These are phyloP conservation scores for Dillenia suffruticosa DNA, from an alignment of 164 flowering plant species.

Conservation along the genomic window DNA sequence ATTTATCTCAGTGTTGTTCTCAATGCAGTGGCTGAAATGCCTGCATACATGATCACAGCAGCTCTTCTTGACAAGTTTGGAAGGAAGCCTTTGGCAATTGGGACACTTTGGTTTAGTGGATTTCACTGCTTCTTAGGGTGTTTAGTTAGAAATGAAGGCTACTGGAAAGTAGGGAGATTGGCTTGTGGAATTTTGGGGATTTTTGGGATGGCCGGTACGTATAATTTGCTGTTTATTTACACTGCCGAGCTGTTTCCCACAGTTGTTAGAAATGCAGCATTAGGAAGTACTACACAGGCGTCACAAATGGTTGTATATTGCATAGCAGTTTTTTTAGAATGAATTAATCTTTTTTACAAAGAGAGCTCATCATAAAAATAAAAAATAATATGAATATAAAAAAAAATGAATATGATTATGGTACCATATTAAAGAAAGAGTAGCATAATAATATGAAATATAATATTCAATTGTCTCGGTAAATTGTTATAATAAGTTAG, in stretches of 20 bases:
- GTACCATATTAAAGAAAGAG: no score
- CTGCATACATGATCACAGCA: slow-evolving; percentile 74
- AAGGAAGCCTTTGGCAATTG: slow-evolving; percentile 62
- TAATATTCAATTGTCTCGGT: no score
- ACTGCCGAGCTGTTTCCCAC: slow-evolving; percentile 89
- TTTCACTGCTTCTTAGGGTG: slow-evolving; percentile 58
- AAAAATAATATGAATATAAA: no score
- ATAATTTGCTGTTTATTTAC: slow-evolving; percentile 75
- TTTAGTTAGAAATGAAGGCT: slow-evolving; percentile 21
- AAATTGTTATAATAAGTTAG: no score
- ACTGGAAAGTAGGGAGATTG: slow-evolving; percentile 52
- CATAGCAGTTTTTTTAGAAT: no score
- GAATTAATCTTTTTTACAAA: no score
- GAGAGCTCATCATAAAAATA: not conserved
- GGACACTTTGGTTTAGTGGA: slow-evolving; percentile 79
- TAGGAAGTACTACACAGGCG: slow-evolving; percentile 82
- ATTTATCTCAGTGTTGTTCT: slow-evolving; percentile 64
- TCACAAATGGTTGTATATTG: slow-evolving; percentile 85
- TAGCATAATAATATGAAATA: no score
- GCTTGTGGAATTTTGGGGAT: slow-evolving; percentile 73
- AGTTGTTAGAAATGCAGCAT: slow-evolving; percentile 85
- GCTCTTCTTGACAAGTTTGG: slow-evolving; percentile 55
- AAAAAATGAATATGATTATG: no score
- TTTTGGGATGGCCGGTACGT: slow-evolving; percentile 88
- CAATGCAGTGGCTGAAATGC: slow-evolving; percentile 83